A percentile compares a stretch with the other conserved stretches of the same genome.
These are phyloP conservation scores for Fusarium oxysporum DNA, from an alignment of 2,329 filamentous ascomycete species.

Conservation along the genomic window DNA sequence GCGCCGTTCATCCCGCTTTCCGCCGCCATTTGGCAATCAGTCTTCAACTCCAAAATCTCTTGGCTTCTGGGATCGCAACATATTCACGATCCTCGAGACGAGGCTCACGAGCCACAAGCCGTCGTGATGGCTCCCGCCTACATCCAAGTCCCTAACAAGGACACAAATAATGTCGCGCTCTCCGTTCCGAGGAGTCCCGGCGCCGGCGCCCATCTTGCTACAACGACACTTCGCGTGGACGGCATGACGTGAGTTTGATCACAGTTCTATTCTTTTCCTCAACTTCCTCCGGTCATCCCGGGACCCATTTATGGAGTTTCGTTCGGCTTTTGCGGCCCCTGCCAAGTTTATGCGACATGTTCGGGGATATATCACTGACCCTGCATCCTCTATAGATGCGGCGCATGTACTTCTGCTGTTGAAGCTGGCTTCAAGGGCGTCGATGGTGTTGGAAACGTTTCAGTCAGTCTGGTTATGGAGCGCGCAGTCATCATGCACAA, in stretches of 20 bases:
- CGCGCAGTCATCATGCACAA: slow-evolving; percentile 95
- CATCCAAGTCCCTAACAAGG: slow-evolving; percentile 60
- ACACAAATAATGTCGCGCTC: slow-evolving; percentile 48
- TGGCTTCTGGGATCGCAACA: slow-evolving; percentile 25
- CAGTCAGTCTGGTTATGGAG: slow-evolving; percentile 94
- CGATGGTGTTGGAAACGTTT: slow-evolving; percentile 84
- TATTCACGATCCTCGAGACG: slow-evolving; percentile 50
- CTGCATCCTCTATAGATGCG: slow-evolving; percentile 71
- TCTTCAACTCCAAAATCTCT: slow-evolving; percentile 15
- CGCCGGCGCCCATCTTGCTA: slow-evolving; percentile 76
- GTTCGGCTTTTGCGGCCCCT: slow-evolving; percentile 4
- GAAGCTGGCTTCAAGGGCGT: slow-evolving; percentile 89
- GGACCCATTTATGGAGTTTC: slow-evolving; percentile 13
- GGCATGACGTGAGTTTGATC: slow-evolving; percentile 77
- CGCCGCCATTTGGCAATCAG: not conserved
- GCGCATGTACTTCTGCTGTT: slow-evolving; percentile 94
- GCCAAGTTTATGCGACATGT: slow-evolving; percentile 2
- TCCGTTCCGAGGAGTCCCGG: slow-evolving; percentile 49
- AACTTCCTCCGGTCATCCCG: slow-evolving; percentile 31
- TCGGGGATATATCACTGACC: slow-evolving; percentile 47
- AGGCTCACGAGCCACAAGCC: slow-evolving; percentile 33
- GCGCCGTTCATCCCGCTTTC: slow-evolving; percentile 21
- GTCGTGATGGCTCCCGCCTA: slow-evolving; percentile 63
- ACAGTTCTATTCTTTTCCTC: slow-evolving; percentile 8
- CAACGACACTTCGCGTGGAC: slow-evolving; percentile 89